Conservation (phyloP, 371 early-diverging fungal genomes). For the Polyrhizophydium stewartii region DNA sequence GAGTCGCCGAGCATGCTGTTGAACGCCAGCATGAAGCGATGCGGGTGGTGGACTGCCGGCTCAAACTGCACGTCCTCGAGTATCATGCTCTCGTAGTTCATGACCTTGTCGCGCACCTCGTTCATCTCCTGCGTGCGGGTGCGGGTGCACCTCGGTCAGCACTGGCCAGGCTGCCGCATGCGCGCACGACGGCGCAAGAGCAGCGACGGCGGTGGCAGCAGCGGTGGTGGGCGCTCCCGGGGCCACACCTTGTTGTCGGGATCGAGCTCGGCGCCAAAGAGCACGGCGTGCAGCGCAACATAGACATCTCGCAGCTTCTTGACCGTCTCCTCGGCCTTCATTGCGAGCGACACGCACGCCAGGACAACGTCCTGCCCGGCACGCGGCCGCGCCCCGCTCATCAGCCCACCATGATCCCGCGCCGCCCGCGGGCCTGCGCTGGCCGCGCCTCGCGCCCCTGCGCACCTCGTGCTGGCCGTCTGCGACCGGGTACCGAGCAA, state of each 20-base stretch:
- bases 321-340: slow-evolving; percentile 31
- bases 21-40: slow-evolving; percentile 8
- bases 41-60: slow-evolving; percentile 5
- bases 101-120: slow-evolving; percentile 10
- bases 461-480: neutral
- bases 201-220: too few species aligned
- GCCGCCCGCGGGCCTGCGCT: too few species aligned
- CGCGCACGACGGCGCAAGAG: too few species aligned
- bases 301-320: slow-evolving; percentile 25
- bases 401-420: too few species aligned
- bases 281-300: slow-evolving; percentile 4
- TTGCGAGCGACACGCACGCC: slow-evolving; percentile 22
- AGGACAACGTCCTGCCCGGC: slow-evolving; percentile 7
- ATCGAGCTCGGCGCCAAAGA: slow-evolving; percentile 7
- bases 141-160: too few species aligned
- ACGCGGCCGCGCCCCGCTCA: too few species aligned
- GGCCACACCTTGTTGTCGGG: neutral
- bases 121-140: slow-evolving; percentile 1
- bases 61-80: slow-evolving; percentile 15
- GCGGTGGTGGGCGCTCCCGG: too few species aligned
- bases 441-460: too few species aligned
- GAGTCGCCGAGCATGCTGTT: neutral
- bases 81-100: slow-evolving; percentile 7
- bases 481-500: slow-evolving; percentile 4
- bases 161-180: too few species aligned